Evolutionary conservation across 768 basidiomycete species (phyloP).

Genomic region (Pulveroboletus sp.): DNA sequence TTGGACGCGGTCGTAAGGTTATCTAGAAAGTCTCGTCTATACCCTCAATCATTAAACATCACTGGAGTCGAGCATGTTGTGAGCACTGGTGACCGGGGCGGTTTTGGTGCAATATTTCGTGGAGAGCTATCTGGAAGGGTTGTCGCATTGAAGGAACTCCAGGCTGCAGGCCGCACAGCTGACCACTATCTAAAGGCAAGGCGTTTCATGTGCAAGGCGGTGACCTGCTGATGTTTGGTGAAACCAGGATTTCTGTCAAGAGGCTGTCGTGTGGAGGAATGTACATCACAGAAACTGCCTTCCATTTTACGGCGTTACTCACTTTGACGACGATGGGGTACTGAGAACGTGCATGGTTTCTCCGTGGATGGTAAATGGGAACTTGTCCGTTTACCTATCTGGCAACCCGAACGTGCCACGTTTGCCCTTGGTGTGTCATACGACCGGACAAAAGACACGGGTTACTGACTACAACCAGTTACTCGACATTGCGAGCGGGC

Average conservation of each 20-base stretch:
- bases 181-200: slow-evolving; percentile 27
- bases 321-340: slow-evolving; percentile 6
- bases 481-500: slow-evolving; percentile 35
- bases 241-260: slow-evolving; percentile 27
- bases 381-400: slow-evolving; percentile 30
- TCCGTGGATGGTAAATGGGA: slow-evolving; percentile 28
- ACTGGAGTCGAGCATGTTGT: slow-evolving; percentile 9
- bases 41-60: slow-evolving; percentile 28
- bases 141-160: slow-evolving; percentile 33
- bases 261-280: slow-evolving; percentile 32
- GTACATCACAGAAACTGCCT: slow-evolving; percentile 28
- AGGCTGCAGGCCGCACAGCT: slow-evolving; percentile 16
- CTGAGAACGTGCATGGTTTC: slow-evolving; percentile 20
- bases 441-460: background rate
- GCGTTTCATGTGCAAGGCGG: background rate
- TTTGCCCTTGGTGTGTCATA: slow-evolving; percentile 30
- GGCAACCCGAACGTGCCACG: slow-evolving; percentile 26
- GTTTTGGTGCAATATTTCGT: slow-evolving; percentile 33
- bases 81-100: slow-evolving; percentile 21
- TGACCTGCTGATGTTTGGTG: slow-evolving; percentile 1
- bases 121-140: slow-evolving; percentile 24
- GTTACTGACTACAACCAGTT: slow-evolving; percentile 26
- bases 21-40: slow-evolving; percentile 27
- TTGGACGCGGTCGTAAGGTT: slow-evolving; percentile 28
- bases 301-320: slow-evolving; percentile 29